Base-by-base conservation (phyloP, 2,329 filamentous ascomycete genomes). In the Monilinia laxa region DNA sequence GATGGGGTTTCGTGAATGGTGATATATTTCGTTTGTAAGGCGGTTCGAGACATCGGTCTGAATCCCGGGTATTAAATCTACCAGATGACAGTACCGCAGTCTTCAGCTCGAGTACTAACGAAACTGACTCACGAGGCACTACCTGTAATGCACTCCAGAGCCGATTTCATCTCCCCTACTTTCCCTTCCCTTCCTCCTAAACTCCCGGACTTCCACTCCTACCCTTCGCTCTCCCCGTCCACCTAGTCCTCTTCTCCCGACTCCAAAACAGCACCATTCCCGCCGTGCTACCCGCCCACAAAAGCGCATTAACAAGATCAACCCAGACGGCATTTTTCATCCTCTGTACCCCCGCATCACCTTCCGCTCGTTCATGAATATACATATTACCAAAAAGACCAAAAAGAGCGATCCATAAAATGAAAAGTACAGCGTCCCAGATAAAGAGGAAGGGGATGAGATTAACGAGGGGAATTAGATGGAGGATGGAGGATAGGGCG, bases 301-400 rank as follows among this genome's bases (percentile, higher is more conserved):
- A 81, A 18, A 92, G 75, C 77, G 92, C 84, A 76, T 89, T 91
- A 57, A 85, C 81, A 62, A 96, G 78, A 77, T 94, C 90, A 56
- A 96, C 83, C 90, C 91, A 96, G 20, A 95, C 91, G 6, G 92
- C 91, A 75, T 89, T 87, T 80, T 93, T 92, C 92, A 97, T 96
- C 66, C 91, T 84, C 71, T 82, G 80, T 67, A 94, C 83, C 60
- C 84, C 87, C 52, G 73, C 73, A 75, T 91, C 83, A 18, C 87
- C 87, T 75, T 90, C 81, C 0, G 88, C 77, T 67, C 92, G 77
- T 73, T 88, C 87, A 64, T 85, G 78, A 75, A 96, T 90, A 81
- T 89, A 97, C 82, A 94, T 79, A 73, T 84, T 87, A 64, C 88
- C 93, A 76, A 97, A 97, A 68, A 95, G 80, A 23, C 92, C 93